A percentile compares a stretch with the other conserved stretches of the same genome.
Conservation (phyloP, 164 flowering plant genomes). For the Pachysandra terminalis region DNA sequence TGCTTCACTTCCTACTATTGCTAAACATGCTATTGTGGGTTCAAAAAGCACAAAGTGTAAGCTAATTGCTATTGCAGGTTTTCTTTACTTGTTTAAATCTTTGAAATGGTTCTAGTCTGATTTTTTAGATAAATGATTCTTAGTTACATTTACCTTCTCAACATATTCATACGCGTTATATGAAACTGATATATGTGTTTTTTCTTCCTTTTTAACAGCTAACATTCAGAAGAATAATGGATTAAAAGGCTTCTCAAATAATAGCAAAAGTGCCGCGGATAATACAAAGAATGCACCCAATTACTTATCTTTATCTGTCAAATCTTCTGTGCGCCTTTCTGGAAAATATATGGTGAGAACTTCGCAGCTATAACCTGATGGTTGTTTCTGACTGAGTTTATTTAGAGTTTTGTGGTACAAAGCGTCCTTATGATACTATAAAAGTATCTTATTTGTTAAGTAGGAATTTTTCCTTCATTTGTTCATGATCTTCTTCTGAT, state of each 20-base stretch:
- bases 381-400: not conserved
- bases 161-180: not conserved
- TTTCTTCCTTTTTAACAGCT: slow-evolving; percentile 17
- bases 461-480: not conserved
- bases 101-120: not conserved
- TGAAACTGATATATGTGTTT: not conserved
- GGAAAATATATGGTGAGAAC: slow-evolving; percentile 46
- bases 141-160: not conserved
- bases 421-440: not conserved
- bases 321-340: slow-evolving; percentile 25
- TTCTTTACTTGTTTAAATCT: not conserved
- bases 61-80: slow-evolving; percentile 45
- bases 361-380: not conserved
- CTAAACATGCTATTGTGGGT: slow-evolving; percentile 19
- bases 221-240: slow-evolving; percentile 25
- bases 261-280: slow-evolving; percentile 13
- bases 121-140: not conserved
- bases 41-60: slow-evolving; percentile 31
- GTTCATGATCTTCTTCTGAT: not conserved
- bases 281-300: slow-evolving; percentile 22
- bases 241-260: slow-evolving; percentile 23
- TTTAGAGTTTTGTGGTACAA: not conserved
- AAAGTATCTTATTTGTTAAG: not conserved
- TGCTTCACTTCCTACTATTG: slow-evolving; percentile 19
- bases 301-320: slow-evolving; percentile 18